Conservation (phyloP, 2,329 filamentous ascomycete species). For the Sporothrix curviconia region DNA sequence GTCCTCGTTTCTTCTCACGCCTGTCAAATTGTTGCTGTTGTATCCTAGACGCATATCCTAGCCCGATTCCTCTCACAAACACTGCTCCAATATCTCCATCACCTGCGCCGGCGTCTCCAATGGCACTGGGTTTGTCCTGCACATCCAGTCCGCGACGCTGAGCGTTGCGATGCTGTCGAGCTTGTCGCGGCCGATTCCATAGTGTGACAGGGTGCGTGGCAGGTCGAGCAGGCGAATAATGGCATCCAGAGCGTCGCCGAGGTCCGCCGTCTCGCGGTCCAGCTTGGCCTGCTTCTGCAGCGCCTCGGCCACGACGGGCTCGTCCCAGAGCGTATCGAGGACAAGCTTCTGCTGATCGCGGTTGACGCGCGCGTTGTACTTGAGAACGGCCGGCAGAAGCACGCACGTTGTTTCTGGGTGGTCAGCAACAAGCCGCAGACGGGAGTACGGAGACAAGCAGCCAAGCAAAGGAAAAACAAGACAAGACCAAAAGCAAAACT, state of each 20-base stretch:
- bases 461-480: not conserved
- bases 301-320: slow-evolving; percentile 28
- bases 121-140: slow-evolving; percentile 39
- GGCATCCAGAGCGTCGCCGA: slow-evolving; percentile 41
- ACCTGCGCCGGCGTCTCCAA: slow-evolving; percentile 39
- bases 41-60: not conserved
- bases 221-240: slow-evolving; percentile 43
- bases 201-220: slow-evolving; percentile 41
- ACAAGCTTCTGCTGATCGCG: slow-evolving; percentile 33
- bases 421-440: not conserved
- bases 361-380: slow-evolving; percentile 38
- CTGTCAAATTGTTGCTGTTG: not conserved
- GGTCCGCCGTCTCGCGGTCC: slow-evolving; percentile 29
- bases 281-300: slow-evolving; percentile 24
- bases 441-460: not conserved
- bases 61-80: not conserved
- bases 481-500: slow-evolving; percentile 26
- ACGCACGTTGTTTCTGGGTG: slow-evolving; percentile 46
- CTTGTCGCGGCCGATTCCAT: slow-evolving; percentile 40
- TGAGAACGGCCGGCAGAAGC: slow-evolving; percentile 45
- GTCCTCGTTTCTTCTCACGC: not conserved
- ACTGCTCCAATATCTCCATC: slow-evolving; percentile 40
- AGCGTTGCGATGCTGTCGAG: slow-evolving; percentile 39
- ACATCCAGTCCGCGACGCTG: slow-evolving; percentile 39
- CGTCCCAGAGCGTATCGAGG: slow-evolving; percentile 31